Evolutionary conservation across 768 basidiomycete species (phyloP).

Genomic region (Pleurotus platypus): DNA sequence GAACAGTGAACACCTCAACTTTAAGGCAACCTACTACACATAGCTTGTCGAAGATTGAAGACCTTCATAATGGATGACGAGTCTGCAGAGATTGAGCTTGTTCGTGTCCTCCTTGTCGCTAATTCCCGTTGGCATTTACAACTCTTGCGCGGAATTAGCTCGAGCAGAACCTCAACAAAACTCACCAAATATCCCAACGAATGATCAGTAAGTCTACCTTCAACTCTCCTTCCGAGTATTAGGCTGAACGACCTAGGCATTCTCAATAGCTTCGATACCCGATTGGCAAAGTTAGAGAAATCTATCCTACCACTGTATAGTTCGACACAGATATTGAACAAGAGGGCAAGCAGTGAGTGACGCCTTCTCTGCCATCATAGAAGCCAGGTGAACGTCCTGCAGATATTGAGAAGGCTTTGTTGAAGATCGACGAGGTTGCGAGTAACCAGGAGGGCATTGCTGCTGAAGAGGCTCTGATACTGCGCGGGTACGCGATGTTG

Average conservation of each 20-base stretch:
- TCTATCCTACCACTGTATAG: slow-evolving; percentile 81
- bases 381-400: background rate
- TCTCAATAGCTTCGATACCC: slow-evolving; percentile 78
- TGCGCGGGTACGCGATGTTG: slow-evolving; percentile 58
- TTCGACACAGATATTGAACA: slow-evolving; percentile 72
- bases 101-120: slow-evolving; percentile 19
- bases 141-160: slow-evolving; percentile 54
- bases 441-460: slow-evolving; percentile 73
- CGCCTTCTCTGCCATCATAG: background rate
- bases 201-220: slow-evolving; percentile 67
- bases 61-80: slow-evolving; percentile 48
- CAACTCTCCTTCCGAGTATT: background rate
- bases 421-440: slow-evolving; percentile 76
- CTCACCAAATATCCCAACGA: slow-evolving; percentile 76
- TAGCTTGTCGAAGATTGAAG: too few species aligned
- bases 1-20: too few species aligned
- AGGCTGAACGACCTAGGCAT: slow-evolving; percentile 55
- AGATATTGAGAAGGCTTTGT: slow-evolving; percentile 81
- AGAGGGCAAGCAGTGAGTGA: slow-evolving; percentile 64
- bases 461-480: slow-evolving; percentile 73
- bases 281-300: slow-evolving; percentile 80
- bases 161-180: slow-evolving; percentile 86
- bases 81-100: slow-evolving; percentile 73
- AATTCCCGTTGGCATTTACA: slow-evolving; percentile 47
- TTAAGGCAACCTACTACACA: too few species aligned